phyloP scores from a whole-genome alignment of 768 basidiomycete genomes.

The Podaxis mareebaensis region DNA sequence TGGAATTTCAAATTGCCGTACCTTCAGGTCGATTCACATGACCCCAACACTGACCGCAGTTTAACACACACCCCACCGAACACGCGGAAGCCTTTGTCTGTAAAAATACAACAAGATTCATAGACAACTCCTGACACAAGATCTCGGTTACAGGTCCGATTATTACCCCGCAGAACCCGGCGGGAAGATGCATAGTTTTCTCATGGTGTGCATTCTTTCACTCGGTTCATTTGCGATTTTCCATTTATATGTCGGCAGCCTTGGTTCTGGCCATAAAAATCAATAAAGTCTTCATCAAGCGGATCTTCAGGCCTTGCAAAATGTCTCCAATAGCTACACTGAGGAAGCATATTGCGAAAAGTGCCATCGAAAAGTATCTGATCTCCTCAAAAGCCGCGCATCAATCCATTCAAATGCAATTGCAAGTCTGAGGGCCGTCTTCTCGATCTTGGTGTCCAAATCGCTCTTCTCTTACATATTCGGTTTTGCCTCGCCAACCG shows the following conservation, averaged over 20 bases:
- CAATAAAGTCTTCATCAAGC: background rate
- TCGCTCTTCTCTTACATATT: conserved; percentile 16
- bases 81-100: background rate
- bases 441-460: background rate
- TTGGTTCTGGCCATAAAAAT: background rate
- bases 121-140: background rate
- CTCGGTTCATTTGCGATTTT: background rate
- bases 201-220: background rate
- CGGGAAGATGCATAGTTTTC: background rate
- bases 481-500: background rate
- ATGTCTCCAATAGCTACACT: background rate
- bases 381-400: background rate
- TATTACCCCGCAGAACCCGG: background rate
- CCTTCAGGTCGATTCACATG: background rate
- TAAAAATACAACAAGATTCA: background rate
- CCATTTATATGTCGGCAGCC: background rate
- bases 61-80: background rate
- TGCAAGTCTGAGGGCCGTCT: conserved; percentile 1
- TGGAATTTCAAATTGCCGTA: background rate
- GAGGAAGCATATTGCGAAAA: background rate
- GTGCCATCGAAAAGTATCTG: background rate
- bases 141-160: background rate
- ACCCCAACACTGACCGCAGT: background rate
- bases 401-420: background rate
- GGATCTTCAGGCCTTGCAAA: background rate